phyloP scores from a whole-genome alignment of 768 basidiomycete species.

The Lactarius sanguifluus region DNA sequence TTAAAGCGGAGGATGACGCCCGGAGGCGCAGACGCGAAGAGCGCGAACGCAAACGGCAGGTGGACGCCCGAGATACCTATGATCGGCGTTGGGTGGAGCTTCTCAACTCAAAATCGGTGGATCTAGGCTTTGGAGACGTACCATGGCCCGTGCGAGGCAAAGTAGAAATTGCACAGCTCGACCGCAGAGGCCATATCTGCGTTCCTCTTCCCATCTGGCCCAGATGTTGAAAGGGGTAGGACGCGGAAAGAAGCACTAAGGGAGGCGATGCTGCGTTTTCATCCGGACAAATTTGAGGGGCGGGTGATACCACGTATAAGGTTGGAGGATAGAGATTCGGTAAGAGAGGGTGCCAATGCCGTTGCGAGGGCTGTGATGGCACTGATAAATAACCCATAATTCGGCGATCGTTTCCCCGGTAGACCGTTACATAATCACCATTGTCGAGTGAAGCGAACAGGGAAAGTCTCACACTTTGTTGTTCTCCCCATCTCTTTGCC shows the following conservation, averaged over 20 bases:
- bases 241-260: conserved; percentile 53
- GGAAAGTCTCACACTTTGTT: neutral
- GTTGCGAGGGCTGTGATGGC: conserved; percentile 60
- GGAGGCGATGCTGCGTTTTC: conserved; percentile 62
- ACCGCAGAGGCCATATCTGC: conserved; percentile 43
- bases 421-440: neutral
- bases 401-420: neutral
- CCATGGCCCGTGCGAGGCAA: conserved; percentile 56
- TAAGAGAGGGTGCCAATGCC: conserved; percentile 60
- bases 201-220: conserved; percentile 50
- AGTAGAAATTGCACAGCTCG: conserved; percentile 37
- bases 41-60: conserved; percentile 44
- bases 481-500: neutral
- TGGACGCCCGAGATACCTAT: conserved; percentile 54
- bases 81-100: conserved; percentile 52
- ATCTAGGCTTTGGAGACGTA: conserved; percentile 50
- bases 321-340: conserved; percentile 47
- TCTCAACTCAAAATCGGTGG: conserved; percentile 32
- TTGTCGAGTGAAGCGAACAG: neutral
- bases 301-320: conserved; percentile 56
- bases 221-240: conserved; percentile 34
- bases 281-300: conserved; percentile 72
- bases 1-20: conserved; percentile 53
- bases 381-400: conserved; percentile 35
- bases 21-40: conserved; percentile 50